Evolutionary conservation across 371 early-diverging fungal genomes (phyloP).

Genomic region (Circinella umbellata): DNA sequence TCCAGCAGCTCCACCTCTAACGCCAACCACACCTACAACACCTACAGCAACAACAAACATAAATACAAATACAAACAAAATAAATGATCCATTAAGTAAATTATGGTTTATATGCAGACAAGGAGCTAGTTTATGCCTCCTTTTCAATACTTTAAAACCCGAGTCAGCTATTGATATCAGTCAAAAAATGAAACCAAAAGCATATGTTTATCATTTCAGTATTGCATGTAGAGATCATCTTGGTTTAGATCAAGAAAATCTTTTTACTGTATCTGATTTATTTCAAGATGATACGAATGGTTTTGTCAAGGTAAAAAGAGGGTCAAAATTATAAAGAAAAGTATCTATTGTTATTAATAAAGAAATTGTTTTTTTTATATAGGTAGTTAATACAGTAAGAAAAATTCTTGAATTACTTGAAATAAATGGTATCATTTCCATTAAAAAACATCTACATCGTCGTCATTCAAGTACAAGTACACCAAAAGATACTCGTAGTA

Average conservation of each 20-base stretch:
- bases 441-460: slow-evolving; percentile 14
- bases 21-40: slow-evolving; percentile 11
- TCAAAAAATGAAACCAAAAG: slow-evolving; percentile 71
- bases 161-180: slow-evolving; percentile 52
- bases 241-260: slow-evolving; percentile 69
- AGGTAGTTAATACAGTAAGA: slow-evolving; percentile 49
- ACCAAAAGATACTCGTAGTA: slow-evolving; percentile 81
- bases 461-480: slow-evolving; percentile 20
- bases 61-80: too few species aligned
- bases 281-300: slow-evolving; percentile 94
- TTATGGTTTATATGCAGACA: slow-evolving; percentile 90
- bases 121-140: slow-evolving; percentile 84
- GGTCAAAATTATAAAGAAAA: too few species aligned
- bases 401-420: slow-evolving; percentile 38
- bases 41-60: neutral
- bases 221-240: slow-evolving; percentile 78
- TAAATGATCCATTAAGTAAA: slow-evolving; percentile 78
- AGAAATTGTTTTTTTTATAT: neutral
- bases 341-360: too few species aligned
- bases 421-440: slow-evolving; percentile 34
- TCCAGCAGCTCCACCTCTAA: neutral
- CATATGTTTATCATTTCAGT: slow-evolving; percentile 78
- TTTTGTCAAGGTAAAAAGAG: slow-evolving; percentile 90
- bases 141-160: slow-evolving; percentile 78
- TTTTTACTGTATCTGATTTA: slow-evolving; percentile 85